Evolutionary conservation across 805 yeast genomes (phyloP), one percentile per base, ranked within the genome.

Genomic region (Lipomyces starkeyi): DNA sequence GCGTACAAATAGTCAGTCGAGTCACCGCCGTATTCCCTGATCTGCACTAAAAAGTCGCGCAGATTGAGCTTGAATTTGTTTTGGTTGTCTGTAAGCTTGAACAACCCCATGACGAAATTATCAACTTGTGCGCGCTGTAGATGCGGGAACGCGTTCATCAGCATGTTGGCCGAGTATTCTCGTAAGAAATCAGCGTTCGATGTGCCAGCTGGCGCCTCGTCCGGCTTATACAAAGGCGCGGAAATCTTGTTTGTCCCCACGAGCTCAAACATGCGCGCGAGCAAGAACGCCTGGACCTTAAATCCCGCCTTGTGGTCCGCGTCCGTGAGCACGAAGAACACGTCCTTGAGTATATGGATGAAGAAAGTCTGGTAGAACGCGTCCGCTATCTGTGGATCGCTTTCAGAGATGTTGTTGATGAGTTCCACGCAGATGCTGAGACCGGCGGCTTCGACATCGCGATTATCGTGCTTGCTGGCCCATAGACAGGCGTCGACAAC

Each of bases 231-330:
- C 66, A 95, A 83, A 37, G 98, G 97, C 60, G 86, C 88, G 14
- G 85, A 80, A 65, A 95, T 91, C 70, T 86, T 88, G 68, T 88
- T 85, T 70, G 87, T 89, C 77, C 91, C 91, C 14, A 94, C 95
- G 69, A 94, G 82, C 68, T 91, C 91, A 71, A 95, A 87, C 80
- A 95, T 84, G 77, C 88, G 90, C 67, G 97, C 89, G 74, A 95
- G 84, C 71, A 96, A 83, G 76, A 90, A 90, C 7, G 97, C 85
- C 81, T 95, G 99, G 73, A 88, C 85, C 70, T 89, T 86, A 82
- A 95, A 95, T 1, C 98, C 98, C 34, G 98, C 91, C 81, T 95
- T 94, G 80, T 95, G 99, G 79, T 95, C 99, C 8, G 97, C 89
- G 78, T 95, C 98, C 2, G 99, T 95, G 66, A 95, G 84, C 40